Conservation (phyloP, 192 early-diverging fungal species). For the Spinellus fusiger region DNA sequence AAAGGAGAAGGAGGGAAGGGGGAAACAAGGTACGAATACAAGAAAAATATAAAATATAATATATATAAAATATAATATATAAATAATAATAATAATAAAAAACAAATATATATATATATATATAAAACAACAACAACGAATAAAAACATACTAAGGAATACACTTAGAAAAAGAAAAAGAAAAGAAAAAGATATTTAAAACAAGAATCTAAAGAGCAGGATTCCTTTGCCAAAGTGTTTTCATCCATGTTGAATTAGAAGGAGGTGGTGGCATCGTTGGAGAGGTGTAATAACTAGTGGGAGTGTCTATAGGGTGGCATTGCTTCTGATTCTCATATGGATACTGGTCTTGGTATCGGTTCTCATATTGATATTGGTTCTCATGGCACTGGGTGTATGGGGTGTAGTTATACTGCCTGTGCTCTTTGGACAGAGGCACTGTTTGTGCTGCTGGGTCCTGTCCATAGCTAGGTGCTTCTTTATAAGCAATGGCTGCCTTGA, state of each 20-base stretch:
- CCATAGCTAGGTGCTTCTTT: slow-evolving; percentile 40
- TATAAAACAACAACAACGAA: no score
- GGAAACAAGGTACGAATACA: background rate
- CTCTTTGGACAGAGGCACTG: background rate
- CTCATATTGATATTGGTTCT: no score
- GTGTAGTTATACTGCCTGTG: background rate
- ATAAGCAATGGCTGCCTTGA: slow-evolving; percentile 51
- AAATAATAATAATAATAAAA: no score
- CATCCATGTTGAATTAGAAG: background rate
- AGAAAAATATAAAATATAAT: background rate
- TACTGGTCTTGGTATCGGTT: no score
- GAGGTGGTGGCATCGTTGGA: background rate
- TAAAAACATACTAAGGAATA: background rate
- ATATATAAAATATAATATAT: background rate
- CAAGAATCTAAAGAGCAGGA: no score
- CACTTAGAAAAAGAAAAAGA: background rate
- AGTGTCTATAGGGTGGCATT: no score
- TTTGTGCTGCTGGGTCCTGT: slow-evolving; percentile 1
- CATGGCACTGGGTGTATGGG: background rate
- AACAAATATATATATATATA: no score
- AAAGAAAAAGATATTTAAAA: background rate
- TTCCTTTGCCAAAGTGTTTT: background rate
- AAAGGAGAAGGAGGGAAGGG: background rate
- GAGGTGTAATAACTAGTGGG: no score
- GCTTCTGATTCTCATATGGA: no score